Base-by-base conservation (phyloP, 371 early-diverging fungal species). In the Actinomortierella ambigua region DNA sequence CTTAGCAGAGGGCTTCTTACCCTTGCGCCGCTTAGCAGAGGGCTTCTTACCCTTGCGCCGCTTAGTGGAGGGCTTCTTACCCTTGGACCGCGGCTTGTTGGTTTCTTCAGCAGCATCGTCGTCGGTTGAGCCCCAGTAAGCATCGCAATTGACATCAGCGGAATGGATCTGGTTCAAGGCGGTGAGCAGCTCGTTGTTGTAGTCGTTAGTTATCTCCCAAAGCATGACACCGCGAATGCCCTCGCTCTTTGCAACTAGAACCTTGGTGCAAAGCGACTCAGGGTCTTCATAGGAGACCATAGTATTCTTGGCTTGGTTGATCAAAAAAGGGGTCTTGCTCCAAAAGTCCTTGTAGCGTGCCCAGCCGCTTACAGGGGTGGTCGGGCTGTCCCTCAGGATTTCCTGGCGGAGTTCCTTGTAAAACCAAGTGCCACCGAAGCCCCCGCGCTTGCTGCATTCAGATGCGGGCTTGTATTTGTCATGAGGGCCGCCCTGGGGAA, bases 261-360 rank as follows among this genome's bases (percentile, higher is more conserved):
- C 82, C 56, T 91, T 91, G 56, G 82, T 76, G 18, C 77, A 73
- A 23, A 90, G 42, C 6, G 89, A 88, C 40, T 76, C 59, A 46
- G 85, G 81, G 68, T 89, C 89, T 67, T 91, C 91, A 65, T 89
- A 91, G 9, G 87, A 85, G 55, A 91, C 84, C 57, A 83, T 87
- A 2, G 76, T 77, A 47, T 85, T 82, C 52, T 77, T 71, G 1
- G 78, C 51, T 3, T 84, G 42, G 18, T 63, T 50, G 63, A 53
- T 65, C 73, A 71, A 59, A 62, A 59, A 71, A 14, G 73, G 73
- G 59, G 73, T 71, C 54, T 71, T 66, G 53, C 67, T 71, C 23
- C 52, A 28, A 27, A 46, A 56, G 34, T 71, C 73, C 73, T 67
- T 66, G 67, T 71, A 63, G 43, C 73, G 55, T 53, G 55, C 53